A percentile compares a stretch with the other conserved stretches of the same genome.
Evolutionary conservation across 1,284 basidiomycete genomes (phyloP).

Genomic region (Microbotryum saponariae): DNA sequence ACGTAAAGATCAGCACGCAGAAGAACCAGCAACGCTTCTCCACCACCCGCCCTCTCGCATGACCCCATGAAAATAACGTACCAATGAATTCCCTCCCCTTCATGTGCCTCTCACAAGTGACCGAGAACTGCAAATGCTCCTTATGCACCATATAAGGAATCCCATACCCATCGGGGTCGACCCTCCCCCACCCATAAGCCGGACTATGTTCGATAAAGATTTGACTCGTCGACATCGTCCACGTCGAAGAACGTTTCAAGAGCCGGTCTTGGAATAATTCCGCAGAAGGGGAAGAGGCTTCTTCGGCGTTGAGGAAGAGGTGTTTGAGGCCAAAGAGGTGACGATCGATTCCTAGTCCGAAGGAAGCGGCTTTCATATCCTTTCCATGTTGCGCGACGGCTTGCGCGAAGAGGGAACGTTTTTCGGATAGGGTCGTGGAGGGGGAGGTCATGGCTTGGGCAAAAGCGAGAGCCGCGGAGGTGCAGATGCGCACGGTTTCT

Average conservation of each 20-base stretch:
- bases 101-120: constrained; percentile 68
- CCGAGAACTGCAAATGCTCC: constrained; percentile 68
- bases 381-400: constrained; percentile 64
- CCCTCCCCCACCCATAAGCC: constrained; percentile 57
- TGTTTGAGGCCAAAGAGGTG: constrained; percentile 58
- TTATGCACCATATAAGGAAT: constrained; percentile 26
- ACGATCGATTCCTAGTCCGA: constrained; percentile 69
- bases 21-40: too few species aligned
- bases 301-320: constrained; percentile 56
- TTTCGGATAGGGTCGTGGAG: constrained; percentile 44
- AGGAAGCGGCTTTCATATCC: constrained; percentile 62
- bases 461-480: constrained; percentile 62
- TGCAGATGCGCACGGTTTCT: constrained; percentile 75
- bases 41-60: too few species aligned
- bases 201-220: constrained; percentile 72
- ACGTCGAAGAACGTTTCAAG: constrained; percentile 47
- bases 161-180: constrained; percentile 72
- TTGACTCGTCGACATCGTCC: constrained; percentile 59
- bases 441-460: constrained; percentile 62
- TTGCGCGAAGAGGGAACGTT: constrained; percentile 53
- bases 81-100: constrained; percentile 46
- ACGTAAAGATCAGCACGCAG: too few species aligned
- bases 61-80: too few species aligned
- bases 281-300: constrained; percentile 52
- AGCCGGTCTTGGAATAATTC: constrained; percentile 65